Evolutionary conservation across 106 monocot species (phyloP).

Genomic region (Dactylorhiza incarnata): DNA sequence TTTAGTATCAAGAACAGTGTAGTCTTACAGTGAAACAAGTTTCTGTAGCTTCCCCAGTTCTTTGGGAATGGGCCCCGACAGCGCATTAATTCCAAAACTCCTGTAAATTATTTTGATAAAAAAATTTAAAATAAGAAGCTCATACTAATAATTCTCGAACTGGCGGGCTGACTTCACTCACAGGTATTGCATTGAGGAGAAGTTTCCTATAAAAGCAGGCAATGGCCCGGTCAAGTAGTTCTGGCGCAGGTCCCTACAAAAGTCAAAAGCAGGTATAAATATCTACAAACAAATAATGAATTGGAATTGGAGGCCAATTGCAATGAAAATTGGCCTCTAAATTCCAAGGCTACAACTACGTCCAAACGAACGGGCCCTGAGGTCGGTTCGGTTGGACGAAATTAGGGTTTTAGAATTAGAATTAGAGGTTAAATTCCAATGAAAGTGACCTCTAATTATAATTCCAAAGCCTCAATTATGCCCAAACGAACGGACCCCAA

Average conservation of each 20-base stretch:
- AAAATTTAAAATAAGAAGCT: background rate
- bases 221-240: slow-evolving; percentile 25
- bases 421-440: no score
- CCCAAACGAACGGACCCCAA: no score
- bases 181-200: slow-evolving; percentile 24
- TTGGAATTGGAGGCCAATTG: no score
- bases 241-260: slow-evolving; percentile 24
- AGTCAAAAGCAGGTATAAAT: no score
- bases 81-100: slow-evolving; percentile 18
- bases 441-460: no score
- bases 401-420: no score
- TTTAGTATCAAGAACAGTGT: background rate
- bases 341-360: no score
- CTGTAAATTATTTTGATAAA: slow-evolving; percentile 10
- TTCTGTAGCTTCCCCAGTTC: slow-evolving; percentile 23
- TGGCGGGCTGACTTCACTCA: background rate
- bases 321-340: no score
- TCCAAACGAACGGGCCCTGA: no score
- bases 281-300: no score
- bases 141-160: background rate
- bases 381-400: no score
- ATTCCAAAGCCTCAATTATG: no score
- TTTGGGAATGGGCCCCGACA: slow-evolving; percentile 24
- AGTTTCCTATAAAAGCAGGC: slow-evolving; percentile 25
- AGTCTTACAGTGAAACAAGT: slow-evolving; percentile 18